phyloP scores from a whole-genome alignment of 768 basidiomycete species.

The Boletus sensibilis region DNA sequence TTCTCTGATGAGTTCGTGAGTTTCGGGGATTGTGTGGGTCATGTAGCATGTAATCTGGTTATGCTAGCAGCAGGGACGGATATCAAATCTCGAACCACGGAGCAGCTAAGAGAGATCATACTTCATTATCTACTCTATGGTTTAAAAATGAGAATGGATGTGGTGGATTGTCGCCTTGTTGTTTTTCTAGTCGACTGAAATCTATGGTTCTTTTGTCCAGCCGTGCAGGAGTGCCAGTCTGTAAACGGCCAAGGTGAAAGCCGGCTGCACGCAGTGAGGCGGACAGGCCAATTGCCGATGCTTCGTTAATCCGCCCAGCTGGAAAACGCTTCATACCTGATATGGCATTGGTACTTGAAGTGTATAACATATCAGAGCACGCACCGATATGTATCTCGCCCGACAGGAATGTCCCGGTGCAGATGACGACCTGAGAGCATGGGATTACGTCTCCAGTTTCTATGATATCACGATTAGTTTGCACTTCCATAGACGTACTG shows the following conservation, averaged over 20 bases:
- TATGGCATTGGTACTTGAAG: neutral
- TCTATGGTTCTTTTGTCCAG: constrained; percentile 70
- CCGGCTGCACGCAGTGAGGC: constrained; percentile 71
- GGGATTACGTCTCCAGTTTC: constrained; percentile 72
- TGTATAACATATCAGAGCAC: neutral
- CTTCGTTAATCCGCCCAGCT: constrained; percentile 73
- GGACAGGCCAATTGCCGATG: constrained; percentile 72
- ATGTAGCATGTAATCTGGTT: constrained; percentile 73
- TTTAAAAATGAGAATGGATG: constrained; percentile 77
- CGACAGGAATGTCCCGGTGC: constrained; percentile 88
- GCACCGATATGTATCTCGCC: constrained; percentile 89
- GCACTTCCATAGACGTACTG: neutral
- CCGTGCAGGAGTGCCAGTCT: constrained; percentile 86
- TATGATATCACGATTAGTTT: constrained; percentile 28
- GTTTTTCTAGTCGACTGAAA: constrained; percentile 56
- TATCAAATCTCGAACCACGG: neutral
- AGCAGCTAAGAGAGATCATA: constrained; percentile 29
- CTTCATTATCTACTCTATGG: constrained; percentile 66
- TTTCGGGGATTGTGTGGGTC: constrained; percentile 69
- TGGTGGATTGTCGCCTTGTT: constrained; percentile 66
- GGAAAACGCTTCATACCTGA: constrained; percentile 70
- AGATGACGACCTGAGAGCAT: constrained; percentile 82
- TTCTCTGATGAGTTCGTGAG: constrained; percentile 72
- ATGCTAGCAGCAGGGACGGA: constrained; percentile 40
- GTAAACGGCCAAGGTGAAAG: constrained; percentile 79